Evolutionary conservation across 129 eudicot genomes (phyloP).

Genomic region (Tanacetum coccineum): DNA sequence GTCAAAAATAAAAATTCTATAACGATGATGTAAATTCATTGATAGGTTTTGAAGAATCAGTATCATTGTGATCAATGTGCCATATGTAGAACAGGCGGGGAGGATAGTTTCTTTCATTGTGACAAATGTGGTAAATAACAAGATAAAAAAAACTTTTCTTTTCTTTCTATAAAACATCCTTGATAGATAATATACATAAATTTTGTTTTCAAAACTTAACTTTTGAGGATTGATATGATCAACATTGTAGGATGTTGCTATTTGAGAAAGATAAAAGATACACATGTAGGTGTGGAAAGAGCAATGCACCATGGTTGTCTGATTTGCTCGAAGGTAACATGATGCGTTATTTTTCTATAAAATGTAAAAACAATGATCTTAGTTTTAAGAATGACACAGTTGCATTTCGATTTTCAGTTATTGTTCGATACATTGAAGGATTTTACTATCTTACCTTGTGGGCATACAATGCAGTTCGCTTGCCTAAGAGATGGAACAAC

Average conservation of each 20-base stretch:
- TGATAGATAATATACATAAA: background rate
- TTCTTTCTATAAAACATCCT: background rate
- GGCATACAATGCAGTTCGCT: too few species aligned
- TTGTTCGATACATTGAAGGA: conserved; percentile 61
- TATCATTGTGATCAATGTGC: conserved; percentile 86
- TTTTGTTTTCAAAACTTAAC: background rate
- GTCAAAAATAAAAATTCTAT: conserved; percentile 60
- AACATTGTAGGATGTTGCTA: conserved; percentile 55
- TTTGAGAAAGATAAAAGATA: conserved; percentile 37
- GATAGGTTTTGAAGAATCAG: conserved; percentile 72
- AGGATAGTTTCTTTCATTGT: conserved; percentile 70
- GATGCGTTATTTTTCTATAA: background rate
- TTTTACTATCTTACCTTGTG: too few species aligned
- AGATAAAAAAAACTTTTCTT: background rate
- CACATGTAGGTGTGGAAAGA: too few species aligned
- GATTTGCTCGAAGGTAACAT: conserved; percentile 60
- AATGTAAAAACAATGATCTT: background rate
- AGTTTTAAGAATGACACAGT: background rate
- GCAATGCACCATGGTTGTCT: conserved; percentile 83
- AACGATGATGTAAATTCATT: conserved; percentile 68
- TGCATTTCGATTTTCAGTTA: conserved; percentile 37
- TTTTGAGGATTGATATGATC: background rate
- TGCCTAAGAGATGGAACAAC: too few species aligned
- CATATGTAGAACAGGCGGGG: conserved; percentile 76
- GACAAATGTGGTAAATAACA: conserved; percentile 52